Evolutionary conservation across 108 stramenopile genomes (phyloP), one percentile per base, ranked within the genome.

Genomic region (Pseudonitzschia delicatissima): DNA sequence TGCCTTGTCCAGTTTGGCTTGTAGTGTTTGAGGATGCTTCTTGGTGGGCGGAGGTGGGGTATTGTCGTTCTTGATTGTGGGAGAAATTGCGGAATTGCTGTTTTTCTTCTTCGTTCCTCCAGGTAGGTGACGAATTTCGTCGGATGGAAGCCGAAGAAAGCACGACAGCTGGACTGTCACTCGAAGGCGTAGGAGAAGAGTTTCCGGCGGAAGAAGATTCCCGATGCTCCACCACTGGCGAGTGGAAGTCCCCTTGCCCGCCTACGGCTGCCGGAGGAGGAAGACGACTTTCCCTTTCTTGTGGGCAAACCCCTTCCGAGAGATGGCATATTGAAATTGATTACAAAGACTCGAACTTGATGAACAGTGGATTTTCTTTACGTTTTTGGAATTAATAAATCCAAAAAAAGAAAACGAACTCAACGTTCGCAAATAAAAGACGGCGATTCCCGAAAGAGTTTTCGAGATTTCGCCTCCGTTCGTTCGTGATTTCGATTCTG

Each of bases 61-160:
- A 20, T 17, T 49, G 21, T 49, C 17, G 21, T 0, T 49, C 7
- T 3, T 17, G 21, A 9, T 49, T 7, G 15, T 49, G 21, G 15
- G 7, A 49, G 15, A 7, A 20, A 7, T 20, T n/a, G 15, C n/a
- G 21, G 48, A 23, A 49, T 9, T 21, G 21, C 21, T 49, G 29
- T 55, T 55, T 11, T 55, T 55, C n/a, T 55, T 55, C 53, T 55
- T 48, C 47, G 20, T 48, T 1, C n/a, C n/a, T n/a, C n/a, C n/a
- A n/a, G n/a, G n/a, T n/a, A n/a, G n/a, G n/a, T n/a, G n/a, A n/a
- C n/a, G n/a, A n/a, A n/a, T n/a, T n/a, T n/a, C n/a, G n/a, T n/a
- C n/a, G n/a, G n/a, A n/a, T n/a, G n/a, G 40, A 42, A 42, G 9
- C 15, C 12, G 40, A 15, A 42, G n/a, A n/a, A n/a, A n/a, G n/a